phyloP scores from a whole-genome alignment of 129 eudicot species.

The Arctium minus region DNA sequence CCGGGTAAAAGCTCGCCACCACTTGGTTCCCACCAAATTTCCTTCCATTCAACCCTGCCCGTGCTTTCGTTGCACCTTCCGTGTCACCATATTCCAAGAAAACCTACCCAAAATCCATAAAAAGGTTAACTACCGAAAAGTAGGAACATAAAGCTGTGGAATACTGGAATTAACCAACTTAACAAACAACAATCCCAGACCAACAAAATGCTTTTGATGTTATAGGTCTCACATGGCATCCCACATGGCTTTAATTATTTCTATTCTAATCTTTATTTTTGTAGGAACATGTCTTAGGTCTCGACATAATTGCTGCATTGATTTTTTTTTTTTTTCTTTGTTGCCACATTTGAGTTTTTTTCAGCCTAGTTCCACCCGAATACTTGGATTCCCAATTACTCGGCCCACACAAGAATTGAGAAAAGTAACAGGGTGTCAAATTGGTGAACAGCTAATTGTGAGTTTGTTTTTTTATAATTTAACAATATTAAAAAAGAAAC shows the following conservation, averaged over 20 bases:
- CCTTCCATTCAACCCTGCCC: conserved; percentile 86
- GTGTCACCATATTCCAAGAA: conserved; percentile 73
- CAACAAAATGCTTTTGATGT: not conserved
- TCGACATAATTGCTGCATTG: too few species aligned
- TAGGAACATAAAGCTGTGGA: not conserved
- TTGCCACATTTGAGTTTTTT: too few species aligned
- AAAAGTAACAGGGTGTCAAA: not conserved
- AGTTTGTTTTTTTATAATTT: not conserved
- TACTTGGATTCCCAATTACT: not conserved
- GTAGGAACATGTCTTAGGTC: not conserved
- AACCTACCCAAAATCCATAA: conserved; percentile 43
- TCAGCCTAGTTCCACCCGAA: too few species aligned
- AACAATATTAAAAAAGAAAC: not conserved
- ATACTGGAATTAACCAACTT: too few species aligned
- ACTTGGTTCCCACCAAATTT: conserved; percentile 93
- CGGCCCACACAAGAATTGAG: not conserved
- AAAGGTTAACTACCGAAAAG: not conserved
- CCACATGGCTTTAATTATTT: not conserved
- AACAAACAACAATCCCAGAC: not conserved
- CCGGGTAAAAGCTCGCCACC: conserved; percentile 83
- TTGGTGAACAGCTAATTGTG: not conserved
- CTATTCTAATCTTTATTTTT: not conserved
- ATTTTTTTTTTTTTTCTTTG: too few species aligned
- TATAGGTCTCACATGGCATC: not conserved
- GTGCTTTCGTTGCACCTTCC: conserved; percentile 72